phyloP scores from a whole-genome alignment of 2,329 filamentous ascomycete species.

The Xylariaceae sp. region DNA sequence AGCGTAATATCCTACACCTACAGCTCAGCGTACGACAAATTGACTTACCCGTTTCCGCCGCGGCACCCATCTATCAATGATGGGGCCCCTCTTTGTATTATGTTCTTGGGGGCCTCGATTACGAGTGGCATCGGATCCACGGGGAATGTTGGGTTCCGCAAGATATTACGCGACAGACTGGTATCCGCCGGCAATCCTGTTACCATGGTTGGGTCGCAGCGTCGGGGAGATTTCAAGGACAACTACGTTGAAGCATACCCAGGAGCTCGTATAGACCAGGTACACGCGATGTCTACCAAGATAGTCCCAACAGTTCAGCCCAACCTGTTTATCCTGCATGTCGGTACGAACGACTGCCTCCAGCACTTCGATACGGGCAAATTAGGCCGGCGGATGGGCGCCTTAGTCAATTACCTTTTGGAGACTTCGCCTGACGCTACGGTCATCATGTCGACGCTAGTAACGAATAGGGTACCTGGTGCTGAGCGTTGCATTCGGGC shows the following conservation, averaged over 20 bases:
- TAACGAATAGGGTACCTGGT: constrained; percentile 26
- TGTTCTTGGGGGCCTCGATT: constrained; percentile 33
- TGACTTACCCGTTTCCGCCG: too few relatives aligned
- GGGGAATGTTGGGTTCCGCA: constrained; percentile 28
- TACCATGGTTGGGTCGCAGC: constrained; percentile 36
- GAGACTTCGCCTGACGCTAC: constrained; percentile 25
- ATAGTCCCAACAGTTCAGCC: constrained; percentile 28
- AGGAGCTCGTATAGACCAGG: constrained; percentile 33
- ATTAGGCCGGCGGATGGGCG: constrained; percentile 22
- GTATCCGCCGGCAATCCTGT: constrained; percentile 24
- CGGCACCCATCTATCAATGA: constrained; percentile 1
- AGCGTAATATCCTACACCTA: too few relatives aligned
- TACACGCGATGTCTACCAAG: constrained; percentile 22
- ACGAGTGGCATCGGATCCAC: constrained; percentile 29
- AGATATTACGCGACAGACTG: constrained; percentile 36
- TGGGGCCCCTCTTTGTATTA: constrained; percentile 29
- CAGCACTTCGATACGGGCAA: constrained; percentile 27
- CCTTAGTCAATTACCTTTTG: constrained; percentile 31
- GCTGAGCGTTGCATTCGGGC: constrained; percentile 27
- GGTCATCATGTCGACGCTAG: constrained; percentile 33
- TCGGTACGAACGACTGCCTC: constrained; percentile 36
- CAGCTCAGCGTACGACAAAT: too few relatives aligned
- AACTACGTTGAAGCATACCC: constrained; percentile 35
- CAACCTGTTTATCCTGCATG: constrained; percentile 35
- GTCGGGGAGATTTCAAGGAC: constrained; percentile 31